These are phyloP conservation scores for Vigna nakashimae DNA, from an alignment of 306 rosid species.

Conservation along the genomic window DNA sequence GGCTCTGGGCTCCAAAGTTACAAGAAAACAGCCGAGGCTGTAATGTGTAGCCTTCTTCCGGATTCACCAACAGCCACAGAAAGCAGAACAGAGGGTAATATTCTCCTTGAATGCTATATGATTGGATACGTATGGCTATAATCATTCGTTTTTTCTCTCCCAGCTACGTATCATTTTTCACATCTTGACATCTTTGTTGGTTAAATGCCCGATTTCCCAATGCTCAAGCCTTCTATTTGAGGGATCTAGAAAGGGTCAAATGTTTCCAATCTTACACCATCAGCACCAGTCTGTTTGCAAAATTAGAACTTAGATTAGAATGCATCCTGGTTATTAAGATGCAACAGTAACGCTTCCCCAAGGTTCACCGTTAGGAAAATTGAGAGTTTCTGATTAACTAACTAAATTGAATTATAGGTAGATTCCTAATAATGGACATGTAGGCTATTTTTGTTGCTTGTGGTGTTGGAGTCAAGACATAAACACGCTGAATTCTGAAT, in stretches of 20 bases:
- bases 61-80: slow-evolving; percentile 90
- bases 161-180: slow-evolving; percentile 29
- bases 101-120: slow-evolving; percentile 44
- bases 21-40: slow-evolving; percentile 88
- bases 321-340: slow-evolving; percentile 8
- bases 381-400: slow-evolving; percentile 19
- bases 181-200: slow-evolving; percentile 19
- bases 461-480: slow-evolving; percentile 1
- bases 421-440: slow-evolving; percentile 32
- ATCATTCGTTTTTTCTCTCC: slow-evolving; percentile 2
- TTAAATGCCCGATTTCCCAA: not conserved
- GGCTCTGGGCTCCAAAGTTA: slow-evolving; percentile 64
- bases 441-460: slow-evolving; percentile 18
- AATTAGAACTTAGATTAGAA: slow-evolving; percentile 10
- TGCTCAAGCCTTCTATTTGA: not conserved
- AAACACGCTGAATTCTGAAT: not conserved
- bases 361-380: not conserved
- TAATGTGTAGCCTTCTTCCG: slow-evolving; percentile 89
- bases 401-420: slow-evolving; percentile 6
- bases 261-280: not conserved
- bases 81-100: slow-evolving; percentile 79
- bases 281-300: not conserved
- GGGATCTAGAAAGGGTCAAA: not conserved
- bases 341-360: not conserved
- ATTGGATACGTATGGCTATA: slow-evolving; percentile 8